These are phyloP conservation scores for Misopates orontium DNA, from an alignment of 257 asterid species.

Conservation along the genomic window DNA sequence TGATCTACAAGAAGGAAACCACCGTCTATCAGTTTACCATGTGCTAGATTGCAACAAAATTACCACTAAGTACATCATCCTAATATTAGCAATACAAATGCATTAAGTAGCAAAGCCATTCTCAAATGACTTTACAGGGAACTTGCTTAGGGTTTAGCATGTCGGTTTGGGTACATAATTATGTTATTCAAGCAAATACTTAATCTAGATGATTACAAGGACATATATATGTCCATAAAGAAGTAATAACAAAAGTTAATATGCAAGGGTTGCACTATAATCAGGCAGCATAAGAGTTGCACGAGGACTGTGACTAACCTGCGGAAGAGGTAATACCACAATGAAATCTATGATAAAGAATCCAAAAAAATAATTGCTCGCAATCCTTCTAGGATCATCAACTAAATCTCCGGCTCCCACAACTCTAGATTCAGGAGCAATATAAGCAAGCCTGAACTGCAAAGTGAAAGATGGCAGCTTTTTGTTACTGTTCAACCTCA, in stretches of 20 bases:
- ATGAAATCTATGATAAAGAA: constrained; percentile 58
- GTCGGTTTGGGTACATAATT: no score
- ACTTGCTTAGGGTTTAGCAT: no score
- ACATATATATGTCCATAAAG: no score
- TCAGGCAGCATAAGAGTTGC: background rate
- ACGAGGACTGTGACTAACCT: constrained; percentile 40
- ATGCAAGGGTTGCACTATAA: background rate
- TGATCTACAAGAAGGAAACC: constrained; percentile 38
- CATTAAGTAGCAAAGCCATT: background rate
- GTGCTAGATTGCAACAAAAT: background rate
- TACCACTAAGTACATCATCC: no score
- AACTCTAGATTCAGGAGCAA: constrained; percentile 78
- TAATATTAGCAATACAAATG: background rate
- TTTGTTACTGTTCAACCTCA: no score
- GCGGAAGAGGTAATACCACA: constrained; percentile 77
- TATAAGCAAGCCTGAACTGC: constrained; percentile 87
- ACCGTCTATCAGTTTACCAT: background rate
- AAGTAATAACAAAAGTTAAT: no score
- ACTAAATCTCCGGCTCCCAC: constrained; percentile 71
- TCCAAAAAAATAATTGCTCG: constrained; percentile 59
- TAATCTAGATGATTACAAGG: no score
- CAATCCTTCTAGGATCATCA: constrained; percentile 66
- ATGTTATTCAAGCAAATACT: no score
- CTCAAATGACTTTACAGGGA: no score
- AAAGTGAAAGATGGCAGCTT: constrained; percentile 26